Conservation (phyloP, 805 yeast genomes). For the Sporopachydermia lactativora region DNA sequence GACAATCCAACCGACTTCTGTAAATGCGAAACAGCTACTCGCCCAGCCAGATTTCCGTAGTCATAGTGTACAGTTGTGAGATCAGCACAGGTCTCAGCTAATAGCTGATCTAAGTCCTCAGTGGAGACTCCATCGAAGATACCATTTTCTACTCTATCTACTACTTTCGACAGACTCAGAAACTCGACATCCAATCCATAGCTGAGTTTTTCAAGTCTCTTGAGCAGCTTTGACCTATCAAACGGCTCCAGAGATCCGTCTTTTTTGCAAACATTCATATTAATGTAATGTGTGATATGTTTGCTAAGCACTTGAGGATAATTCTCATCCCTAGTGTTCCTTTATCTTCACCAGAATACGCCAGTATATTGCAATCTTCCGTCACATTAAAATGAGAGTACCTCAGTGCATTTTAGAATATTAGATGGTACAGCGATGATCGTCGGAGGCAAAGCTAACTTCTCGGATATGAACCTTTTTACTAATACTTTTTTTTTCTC, state of each 20-base stretch:
- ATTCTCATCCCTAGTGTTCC: too few species aligned
- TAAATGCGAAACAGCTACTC: conserved; percentile 86
- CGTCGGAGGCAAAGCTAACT: too few species aligned
- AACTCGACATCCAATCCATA: neutral
- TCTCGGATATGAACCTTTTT: too few species aligned
- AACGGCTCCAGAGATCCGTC: conserved; percentile 6
- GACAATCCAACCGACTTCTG: conserved; percentile 89
- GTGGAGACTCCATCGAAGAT: neutral
- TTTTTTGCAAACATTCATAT: conserved; percentile 57
- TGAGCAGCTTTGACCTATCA: neutral
- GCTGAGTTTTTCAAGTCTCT: neutral
- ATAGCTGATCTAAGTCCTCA: neutral
- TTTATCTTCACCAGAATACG: too few species aligned
- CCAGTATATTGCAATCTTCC: too few species aligned
- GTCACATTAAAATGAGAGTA: too few species aligned
- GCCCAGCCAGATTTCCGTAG: conserved; percentile 86
- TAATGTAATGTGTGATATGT: neutral
- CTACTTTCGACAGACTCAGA: neutral
- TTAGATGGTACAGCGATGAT: too few species aligned
- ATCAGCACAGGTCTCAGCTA: conserved; percentile 85
- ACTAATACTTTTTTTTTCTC: too few species aligned
- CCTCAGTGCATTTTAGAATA: too few species aligned
- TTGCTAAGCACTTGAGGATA: neutral
- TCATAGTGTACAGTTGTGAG: conserved; percentile 99
- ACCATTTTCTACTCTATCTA: neutral